Evolutionary conservation across 2,329 filamentous ascomycete genomes (phyloP), one percentile per base, ranked within the genome.

Genomic region (Calonectria pseudoturangicola): DNA sequence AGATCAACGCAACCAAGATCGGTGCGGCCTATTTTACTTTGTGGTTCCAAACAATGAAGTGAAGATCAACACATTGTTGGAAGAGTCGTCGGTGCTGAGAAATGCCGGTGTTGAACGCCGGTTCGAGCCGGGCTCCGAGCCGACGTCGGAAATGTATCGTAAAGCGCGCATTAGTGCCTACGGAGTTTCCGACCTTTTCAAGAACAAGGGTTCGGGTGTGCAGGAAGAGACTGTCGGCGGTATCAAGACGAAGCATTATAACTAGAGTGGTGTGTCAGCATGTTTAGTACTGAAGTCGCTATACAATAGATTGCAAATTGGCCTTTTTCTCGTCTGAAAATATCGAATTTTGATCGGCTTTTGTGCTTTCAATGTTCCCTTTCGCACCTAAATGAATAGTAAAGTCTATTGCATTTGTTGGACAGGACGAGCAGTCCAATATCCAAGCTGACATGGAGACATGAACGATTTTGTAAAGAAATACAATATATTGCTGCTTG

Each of bases 21-120:
- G 65, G 2, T 33, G 39, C 41, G 39, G 65, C 5, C 13, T 68
- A 10, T 58, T 68, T 27, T 68, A 68, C 41, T 50, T 50, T 28
- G 47, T 50, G 2, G 47, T 50, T 13, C 47, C 47, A 6, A 50
- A 50, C 25, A 25, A 50, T 25, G 21, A 50, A 16, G 47, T 50
- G 4, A 50, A 50, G 25, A 50, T 50, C 25, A 50, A 50, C 25
- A 50, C 47, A 2, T 16, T 50, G 21, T 28, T 50, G 25, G 47
- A 28, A 28, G 47, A 50, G 12, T 50, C 47, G 27, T 50, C 47
- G 10, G 47, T 50, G 21, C 47, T 50, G 2, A 50, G 47, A 16
- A 28, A 50, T 16, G 47, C 47, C 8, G 25, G 47, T 2, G 47
- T 50, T 28, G 47, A 50, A 6, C 21, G 47, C 13, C 21, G 47